These are phyloP conservation scores for Plasmodium coatneyi DNA, from an alignment of 169 alveolate genomes.

Conservation along the genomic window DNA sequence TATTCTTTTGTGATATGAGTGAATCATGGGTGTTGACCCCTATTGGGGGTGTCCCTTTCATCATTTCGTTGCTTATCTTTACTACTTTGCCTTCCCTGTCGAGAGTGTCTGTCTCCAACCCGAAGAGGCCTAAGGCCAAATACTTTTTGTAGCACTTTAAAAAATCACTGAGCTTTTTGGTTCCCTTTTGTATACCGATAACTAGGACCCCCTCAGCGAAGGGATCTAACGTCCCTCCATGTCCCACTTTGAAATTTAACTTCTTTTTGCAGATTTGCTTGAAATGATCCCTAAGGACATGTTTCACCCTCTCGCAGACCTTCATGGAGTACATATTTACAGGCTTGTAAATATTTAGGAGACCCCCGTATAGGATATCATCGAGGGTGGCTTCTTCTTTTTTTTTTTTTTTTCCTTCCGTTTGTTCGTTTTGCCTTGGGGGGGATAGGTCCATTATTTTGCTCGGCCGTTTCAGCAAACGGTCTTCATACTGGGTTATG, in stretches of 20 bases:
- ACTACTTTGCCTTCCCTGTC: constrained; percentile 64
- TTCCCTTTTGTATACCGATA: constrained; percentile 81
- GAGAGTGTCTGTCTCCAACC: constrained; percentile 83
- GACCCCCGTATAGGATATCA: constrained; percentile 68
- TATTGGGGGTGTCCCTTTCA: background rate
- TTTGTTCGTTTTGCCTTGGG: background rate
- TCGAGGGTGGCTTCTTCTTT: constrained; percentile 37
- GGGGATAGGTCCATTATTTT: background rate
- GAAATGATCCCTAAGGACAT: constrained; percentile 13
- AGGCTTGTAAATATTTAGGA: constrained; percentile 58
- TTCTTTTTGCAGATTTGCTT: background rate
- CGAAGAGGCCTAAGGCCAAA: constrained; percentile 77
- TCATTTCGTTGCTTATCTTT: constrained; percentile 21
- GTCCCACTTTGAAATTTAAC: constrained; percentile 82
- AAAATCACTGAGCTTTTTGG: constrained; percentile 75
- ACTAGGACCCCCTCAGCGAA: constrained; percentile 84
- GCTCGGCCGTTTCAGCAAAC: background rate
- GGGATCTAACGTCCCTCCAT: constrained; percentile 86
- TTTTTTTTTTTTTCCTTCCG: background rate
- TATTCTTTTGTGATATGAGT: background rate
- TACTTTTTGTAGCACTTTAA: constrained; percentile 81
- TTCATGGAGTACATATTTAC: constrained; percentile 41
- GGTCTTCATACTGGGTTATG: background rate
- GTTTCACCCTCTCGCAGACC: constrained; percentile 38
- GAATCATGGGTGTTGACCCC: background rate